phyloP scores from a whole-genome alignment of 2,329 filamentous ascomycete species.

The Fusarium sp. region DNA sequence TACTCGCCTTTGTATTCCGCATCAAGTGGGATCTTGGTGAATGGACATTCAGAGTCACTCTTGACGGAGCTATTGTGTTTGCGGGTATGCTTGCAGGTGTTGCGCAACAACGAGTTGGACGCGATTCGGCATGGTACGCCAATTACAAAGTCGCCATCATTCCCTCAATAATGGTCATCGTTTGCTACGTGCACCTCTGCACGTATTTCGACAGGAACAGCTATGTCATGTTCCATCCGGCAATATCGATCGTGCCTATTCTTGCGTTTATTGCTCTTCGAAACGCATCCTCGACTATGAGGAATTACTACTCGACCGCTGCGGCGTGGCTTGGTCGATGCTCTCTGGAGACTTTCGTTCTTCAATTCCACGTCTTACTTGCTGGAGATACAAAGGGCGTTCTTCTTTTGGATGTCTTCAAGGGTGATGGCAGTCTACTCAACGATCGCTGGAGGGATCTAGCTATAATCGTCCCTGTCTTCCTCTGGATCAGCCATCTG shows the following conservation, averaged over 20 bases:
- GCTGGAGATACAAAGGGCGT: slow-evolving; percentile 68
- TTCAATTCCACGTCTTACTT: slow-evolving; percentile 73
- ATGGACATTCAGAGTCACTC: slow-evolving; percentile 63
- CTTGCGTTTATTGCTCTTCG: slow-evolving; percentile 65
- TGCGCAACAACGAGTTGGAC: slow-evolving; percentile 40
- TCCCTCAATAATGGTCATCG: slow-evolving; percentile 46
- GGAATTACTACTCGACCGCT: slow-evolving; percentile 54
- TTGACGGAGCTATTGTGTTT: slow-evolving; percentile 69
- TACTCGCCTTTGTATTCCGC: slow-evolving; percentile 58
- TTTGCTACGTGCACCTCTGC: slow-evolving; percentile 48
- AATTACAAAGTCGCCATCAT: slow-evolving; percentile 40
- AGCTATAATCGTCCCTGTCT: slow-evolving; percentile 46
- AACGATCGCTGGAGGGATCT: slow-evolving; percentile 47
- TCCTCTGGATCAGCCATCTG: slow-evolving; percentile 49
- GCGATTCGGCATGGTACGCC: slow-evolving; percentile 36
- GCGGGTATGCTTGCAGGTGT: slow-evolving; percentile 64
- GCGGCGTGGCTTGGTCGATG: slow-evolving; percentile 67
- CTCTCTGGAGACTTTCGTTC: slow-evolving; percentile 70
- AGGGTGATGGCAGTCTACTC: slow-evolving; percentile 43
- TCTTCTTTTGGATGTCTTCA: slow-evolving; percentile 53
- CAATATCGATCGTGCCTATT: slow-evolving; percentile 67
- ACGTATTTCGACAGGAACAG: slow-evolving; percentile 15
- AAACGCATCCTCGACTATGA: slow-evolving; percentile 53
- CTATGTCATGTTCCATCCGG: slow-evolving; percentile 66
- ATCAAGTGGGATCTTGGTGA: slow-evolving; percentile 64